Evolutionary conservation across 2,329 filamentous ascomycete genomes (phyloP).

Genomic region (Colletotrichum sp.): DNA sequence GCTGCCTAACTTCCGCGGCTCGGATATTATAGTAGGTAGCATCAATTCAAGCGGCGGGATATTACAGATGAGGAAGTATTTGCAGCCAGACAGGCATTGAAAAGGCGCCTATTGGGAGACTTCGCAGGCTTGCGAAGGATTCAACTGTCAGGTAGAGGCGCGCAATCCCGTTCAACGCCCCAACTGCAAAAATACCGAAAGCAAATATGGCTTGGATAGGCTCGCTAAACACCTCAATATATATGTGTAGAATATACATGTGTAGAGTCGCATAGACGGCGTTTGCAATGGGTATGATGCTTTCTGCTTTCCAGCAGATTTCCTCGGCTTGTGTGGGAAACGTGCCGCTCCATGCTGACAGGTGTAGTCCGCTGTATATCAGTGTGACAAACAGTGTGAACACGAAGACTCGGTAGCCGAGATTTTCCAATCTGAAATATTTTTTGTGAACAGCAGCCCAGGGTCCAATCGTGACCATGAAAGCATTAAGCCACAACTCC

Average conservation of each 20-base stretch:
- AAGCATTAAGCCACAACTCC: too few relatives aligned
- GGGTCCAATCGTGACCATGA: too few relatives aligned
- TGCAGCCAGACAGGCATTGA: neutral
- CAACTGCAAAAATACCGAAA: too few relatives aligned
- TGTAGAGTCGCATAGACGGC: too few relatives aligned
- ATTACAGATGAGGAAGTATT: neutral
- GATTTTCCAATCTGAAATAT: too few relatives aligned
- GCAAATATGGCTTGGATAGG: too few relatives aligned
- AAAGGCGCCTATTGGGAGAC: neutral
- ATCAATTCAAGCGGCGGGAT: accelerated
- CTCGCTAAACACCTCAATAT: too few relatives aligned
- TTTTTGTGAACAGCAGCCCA: too few relatives aligned
- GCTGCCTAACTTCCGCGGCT: too few relatives aligned
- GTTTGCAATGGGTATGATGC: accelerated
- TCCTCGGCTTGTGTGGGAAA: neutral
- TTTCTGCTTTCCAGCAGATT: neutral
- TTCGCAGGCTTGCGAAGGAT: neutral
- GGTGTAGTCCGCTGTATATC: neutral
- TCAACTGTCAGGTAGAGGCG: neutral
- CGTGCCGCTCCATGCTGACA: neutral
- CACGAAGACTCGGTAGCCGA: accelerated
- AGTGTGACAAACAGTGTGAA: neutral
- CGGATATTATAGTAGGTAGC: too few relatives aligned
- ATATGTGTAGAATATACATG: too few relatives aligned
- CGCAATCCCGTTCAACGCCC: too few relatives aligned